Base-by-base conservation (phyloP, 108 stramenopile species). In the Nannochloropsis oceanica region DNA sequence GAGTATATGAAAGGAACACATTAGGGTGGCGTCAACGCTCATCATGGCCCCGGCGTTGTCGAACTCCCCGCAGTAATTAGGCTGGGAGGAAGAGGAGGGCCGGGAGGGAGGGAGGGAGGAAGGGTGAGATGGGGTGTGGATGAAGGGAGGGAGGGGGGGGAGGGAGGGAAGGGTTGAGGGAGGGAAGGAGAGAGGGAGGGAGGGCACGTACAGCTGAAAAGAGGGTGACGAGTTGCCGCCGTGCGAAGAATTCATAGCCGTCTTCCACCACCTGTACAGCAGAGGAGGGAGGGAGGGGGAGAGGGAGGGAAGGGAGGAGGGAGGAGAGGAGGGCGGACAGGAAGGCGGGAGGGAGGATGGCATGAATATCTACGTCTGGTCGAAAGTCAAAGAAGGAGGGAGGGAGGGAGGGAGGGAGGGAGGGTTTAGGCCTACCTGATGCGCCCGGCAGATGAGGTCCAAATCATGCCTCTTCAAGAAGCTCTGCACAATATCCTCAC, bases 21-120 rank as follows among this genome's bases (percentile, higher is more conserved):
- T 95, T 12, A 97, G 93, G 34, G 94, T 95, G 82, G 95, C 94
- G 88, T 95, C 95, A 11, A 97, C 95, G 26, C 94, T 94, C 97
- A 97, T 96, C 94, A 97, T 96, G 0, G 97, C 97, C 27, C 93
- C 96, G 27, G 95, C 95, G 91, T 97, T 97, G 90, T 97, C 97
- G 86, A 97, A 97, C 92, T 97, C 97, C 26, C 96, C 96, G 92
- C 96, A 97, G 89, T 97, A 97, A 89, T 97, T 97, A 9, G 96
- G 96, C 25, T 96, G 96, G 42, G 95, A 95, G 88, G 97, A 97
- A 9, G 59, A 73, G 59, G 59, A n/a, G n/a, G n/a, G n/a, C 46
- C 14, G 46, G 46, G 46, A 50, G 46, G 18, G 0, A 0, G 18
- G 46, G 18, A 18, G 46, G 18, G 18, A 50, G 14, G 46, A 18